A percentile compares a stretch with the other conserved stretches of the same genome.
These are phyloP conservation scores for Leccinum incarnatum DNA, from an alignment of 768 basidiomycete species.

Conservation along the genomic window DNA sequence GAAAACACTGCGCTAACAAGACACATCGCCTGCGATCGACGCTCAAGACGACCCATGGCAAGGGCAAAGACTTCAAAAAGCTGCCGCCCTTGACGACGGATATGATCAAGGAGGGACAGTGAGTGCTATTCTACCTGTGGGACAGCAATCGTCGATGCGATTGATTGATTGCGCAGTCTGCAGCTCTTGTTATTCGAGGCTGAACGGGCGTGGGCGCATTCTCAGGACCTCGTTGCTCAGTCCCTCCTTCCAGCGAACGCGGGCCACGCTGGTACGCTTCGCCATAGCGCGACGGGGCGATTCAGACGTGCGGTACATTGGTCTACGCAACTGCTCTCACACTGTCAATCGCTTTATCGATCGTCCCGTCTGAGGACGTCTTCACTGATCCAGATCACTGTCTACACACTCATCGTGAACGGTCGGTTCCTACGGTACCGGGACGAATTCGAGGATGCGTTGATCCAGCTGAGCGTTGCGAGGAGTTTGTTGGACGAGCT, in stretches of 20 bases:
- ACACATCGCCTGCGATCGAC: constrained; percentile 84
- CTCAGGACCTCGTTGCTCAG: constrained; percentile 68
- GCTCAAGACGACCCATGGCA: constrained; percentile 84
- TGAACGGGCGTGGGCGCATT: constrained; percentile 89
- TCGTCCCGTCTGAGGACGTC: constrained; percentile 52
- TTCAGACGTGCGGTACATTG: constrained; percentile 79
- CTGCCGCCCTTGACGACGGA: constrained; percentile 63
- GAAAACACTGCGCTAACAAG: constrained; percentile 90
- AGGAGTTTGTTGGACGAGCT: constrained; percentile 68
- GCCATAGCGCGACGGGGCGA: constrained; percentile 74
- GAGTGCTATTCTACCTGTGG: constrained; percentile 26
- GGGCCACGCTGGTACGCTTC: constrained; percentile 52
- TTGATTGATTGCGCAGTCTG: constrained; percentile 44
- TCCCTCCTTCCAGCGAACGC: constrained; percentile 52
- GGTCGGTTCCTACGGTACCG: constrained; percentile 81
- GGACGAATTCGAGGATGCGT: constrained; percentile 70
- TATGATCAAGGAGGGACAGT: constrained; percentile 85
- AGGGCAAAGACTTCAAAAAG: constrained; percentile 89
- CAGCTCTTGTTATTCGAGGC: constrained; percentile 86
- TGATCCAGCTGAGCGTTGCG: constrained; percentile 79
- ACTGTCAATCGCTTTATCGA: constrained; percentile 62
- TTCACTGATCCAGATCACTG: constrained; percentile 63
- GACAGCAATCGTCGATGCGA: constrained; percentile 9
- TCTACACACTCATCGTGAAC: constrained; percentile 78
- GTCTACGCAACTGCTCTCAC: constrained; percentile 73